Conservation (phyloP, 345 rosid species). For the Murraya koenigii region DNA sequence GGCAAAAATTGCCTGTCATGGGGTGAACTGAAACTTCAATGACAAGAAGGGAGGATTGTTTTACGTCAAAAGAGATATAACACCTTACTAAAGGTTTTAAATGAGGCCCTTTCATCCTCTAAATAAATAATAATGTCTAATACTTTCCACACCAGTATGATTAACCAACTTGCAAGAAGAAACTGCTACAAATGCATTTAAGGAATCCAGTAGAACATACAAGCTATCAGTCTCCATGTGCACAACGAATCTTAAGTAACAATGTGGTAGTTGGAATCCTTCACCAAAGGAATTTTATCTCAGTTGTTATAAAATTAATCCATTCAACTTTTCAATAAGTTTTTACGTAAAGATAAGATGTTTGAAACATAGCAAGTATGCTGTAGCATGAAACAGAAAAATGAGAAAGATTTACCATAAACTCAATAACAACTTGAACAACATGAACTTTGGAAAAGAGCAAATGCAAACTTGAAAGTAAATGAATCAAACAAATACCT, state of each 20-base stretch:
- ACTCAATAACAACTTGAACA: not conserved
- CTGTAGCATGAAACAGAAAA: not conserved
- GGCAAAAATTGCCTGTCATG: not conserved
- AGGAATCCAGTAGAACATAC: not conserved
- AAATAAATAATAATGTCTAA: not conserved
- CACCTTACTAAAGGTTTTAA: not conserved
- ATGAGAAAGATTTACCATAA: not conserved
- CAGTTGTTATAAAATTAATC: not conserved
- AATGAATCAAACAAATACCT: constrained; percentile 45
- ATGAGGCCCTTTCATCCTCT: not conserved
- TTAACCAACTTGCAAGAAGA: not conserved
- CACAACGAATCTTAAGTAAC: not conserved
- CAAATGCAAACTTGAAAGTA: not conserved
- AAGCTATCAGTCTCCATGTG: not conserved
- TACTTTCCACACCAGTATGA: not conserved
- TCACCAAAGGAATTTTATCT: not conserved
- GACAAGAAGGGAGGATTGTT: not conserved
- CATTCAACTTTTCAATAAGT: not conserved
- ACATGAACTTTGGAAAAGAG: not conserved
- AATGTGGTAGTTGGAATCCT: not conserved
- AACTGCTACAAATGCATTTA: not conserved
- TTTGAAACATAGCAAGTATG: not conserved
- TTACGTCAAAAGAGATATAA: not conserved
- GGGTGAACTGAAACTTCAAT: not conserved
- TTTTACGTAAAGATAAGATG: not conserved